Percentiles rank a stretch among this genome's conserved stretches.
phyloP scores from a whole-genome alignment of 1,284 basidiomycete genomes.

The Cutaneotrichosporon dermatis region DNA sequence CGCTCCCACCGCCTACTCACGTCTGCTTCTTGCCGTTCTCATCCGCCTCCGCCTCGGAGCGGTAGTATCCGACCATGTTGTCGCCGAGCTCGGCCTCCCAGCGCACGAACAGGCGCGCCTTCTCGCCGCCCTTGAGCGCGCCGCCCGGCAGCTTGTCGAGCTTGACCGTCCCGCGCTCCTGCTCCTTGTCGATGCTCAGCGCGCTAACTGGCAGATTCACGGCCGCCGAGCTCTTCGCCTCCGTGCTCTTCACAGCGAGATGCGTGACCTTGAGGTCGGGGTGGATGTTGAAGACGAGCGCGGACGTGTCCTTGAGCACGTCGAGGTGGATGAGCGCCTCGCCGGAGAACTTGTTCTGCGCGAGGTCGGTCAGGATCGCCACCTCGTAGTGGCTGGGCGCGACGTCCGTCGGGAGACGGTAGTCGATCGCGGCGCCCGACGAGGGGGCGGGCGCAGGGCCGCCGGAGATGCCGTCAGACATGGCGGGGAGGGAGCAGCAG shows the following conservation, averaged over 20 bases:
- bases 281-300: constrained; percentile 67
- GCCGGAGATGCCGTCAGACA: constrained; percentile 22
- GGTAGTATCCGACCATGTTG: constrained; percentile 58
- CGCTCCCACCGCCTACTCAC: too few species aligned
- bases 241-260: constrained; percentile 61
- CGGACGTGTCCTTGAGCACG: constrained; percentile 60
- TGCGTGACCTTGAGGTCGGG: constrained; percentile 63
- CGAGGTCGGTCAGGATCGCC: constrained; percentile 76
- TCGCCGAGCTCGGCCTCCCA: constrained; percentile 60
- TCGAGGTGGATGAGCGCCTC: constrained; percentile 74
- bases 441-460: constrained; percentile 22
- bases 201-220: constrained; percentile 48
- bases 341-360: constrained; percentile 68
- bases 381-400: constrained; percentile 67
- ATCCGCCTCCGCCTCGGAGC: constrained; percentile 50
- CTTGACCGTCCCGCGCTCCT: constrained; percentile 62
- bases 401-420: constrained; percentile 71
- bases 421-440: constrained; percentile 45
- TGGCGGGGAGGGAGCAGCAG: constrained; percentile 15
- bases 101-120: constrained; percentile 54
- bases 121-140: constrained; percentile 58
- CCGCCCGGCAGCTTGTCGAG: constrained; percentile 63
- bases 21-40: constrained; percentile 50
- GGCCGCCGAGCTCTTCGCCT: constrained; percentile 57
- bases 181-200: constrained; percentile 57